Evolutionary conservation across 2,329 filamentous ascomycete genomes (phyloP), one percentile per base, ranked within the genome.

Genomic region (Harringtonia lauricola): DNA sequence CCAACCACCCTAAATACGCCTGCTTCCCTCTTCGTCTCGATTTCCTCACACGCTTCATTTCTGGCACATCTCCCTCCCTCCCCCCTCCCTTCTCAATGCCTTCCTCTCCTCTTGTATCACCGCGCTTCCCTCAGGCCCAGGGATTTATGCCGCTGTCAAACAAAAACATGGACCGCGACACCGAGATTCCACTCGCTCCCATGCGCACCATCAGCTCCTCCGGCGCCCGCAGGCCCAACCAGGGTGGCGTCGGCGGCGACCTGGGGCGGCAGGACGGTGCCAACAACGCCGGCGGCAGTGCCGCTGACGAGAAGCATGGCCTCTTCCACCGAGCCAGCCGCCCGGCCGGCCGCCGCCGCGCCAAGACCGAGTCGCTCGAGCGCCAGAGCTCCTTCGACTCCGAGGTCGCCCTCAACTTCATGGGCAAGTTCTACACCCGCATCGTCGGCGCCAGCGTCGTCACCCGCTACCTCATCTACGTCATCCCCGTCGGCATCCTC

Each of bases 391-490:
- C 67, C 9, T 61, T 66, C 45, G 63, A 65, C 47, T 59, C 59
- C 8, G 72, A 77, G 2, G 59, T 72, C 28, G 66, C 68, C 28
- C 62, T 85, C 49, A 85, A 79, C 52, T 72, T 72, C 47, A 75
- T 86, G 67, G 81, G 81, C 36, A 70, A 70, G 47, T 55, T 85
- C 30, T 82, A 85, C 61, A 68, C 71, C 54, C 81, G 74, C 57
- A 70, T 86, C 49, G 64, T 83, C 47, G 66, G 68, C 52, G 79
- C 79, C 55, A 81, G 76, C 8, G 67, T 79, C 49, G 54, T 83
- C 48, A 81, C 76, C 4, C 70, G 81, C 38, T 85, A 85, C 56
- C 63, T 83, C 39, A 68, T 85, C 49, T 85, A 84, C 55, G 71
- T 85, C 49, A 61, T 80, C 21, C 81, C 81, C 6, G 64, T 85